These are phyloP conservation scores for Euptelea pleiosperma DNA, from an alignment of 164 flowering plant species.

Conservation along the genomic window DNA sequence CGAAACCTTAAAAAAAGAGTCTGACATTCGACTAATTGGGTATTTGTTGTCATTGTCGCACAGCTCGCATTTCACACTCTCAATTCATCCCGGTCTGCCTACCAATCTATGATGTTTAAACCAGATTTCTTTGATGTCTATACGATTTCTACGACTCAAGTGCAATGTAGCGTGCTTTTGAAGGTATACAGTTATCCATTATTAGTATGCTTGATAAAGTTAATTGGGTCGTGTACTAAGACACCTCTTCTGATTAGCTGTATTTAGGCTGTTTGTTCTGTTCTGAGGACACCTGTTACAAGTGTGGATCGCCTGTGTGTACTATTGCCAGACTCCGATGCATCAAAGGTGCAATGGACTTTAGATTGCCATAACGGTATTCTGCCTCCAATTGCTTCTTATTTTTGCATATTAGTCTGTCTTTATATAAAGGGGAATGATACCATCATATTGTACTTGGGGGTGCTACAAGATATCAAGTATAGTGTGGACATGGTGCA, in stretches of 20 bases:
- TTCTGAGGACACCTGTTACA: constrained; percentile 78
- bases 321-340: constrained; percentile 61
- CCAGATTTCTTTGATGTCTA: constrained; percentile 72
- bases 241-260: constrained; percentile 5
- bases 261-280: constrained; percentile 79
- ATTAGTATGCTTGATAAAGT: constrained; percentile 1
- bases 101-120: constrained; percentile 60
- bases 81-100: constrained; percentile 86
- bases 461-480: too few species aligned
- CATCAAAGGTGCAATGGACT: constrained; percentile 79
- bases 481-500: too few species aligned
- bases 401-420: background rate
- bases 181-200: constrained; percentile 46
- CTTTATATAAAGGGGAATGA: too few species aligned
- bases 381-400: background rate
- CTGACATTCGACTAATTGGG: background rate
- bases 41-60: constrained; percentile 5
- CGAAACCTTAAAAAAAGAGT: too few species aligned
- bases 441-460: too few species aligned
- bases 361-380: constrained; percentile 70
- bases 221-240: background rate
- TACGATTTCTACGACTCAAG: constrained; percentile 47
- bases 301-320: constrained; percentile 61
- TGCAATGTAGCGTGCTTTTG: constrained; percentile 81
- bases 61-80: constrained; percentile 78